These are phyloP conservation scores for Phytophthora hibernalis DNA, from an alignment of 352 stramenopile species.

Conservation along the genomic window DNA sequence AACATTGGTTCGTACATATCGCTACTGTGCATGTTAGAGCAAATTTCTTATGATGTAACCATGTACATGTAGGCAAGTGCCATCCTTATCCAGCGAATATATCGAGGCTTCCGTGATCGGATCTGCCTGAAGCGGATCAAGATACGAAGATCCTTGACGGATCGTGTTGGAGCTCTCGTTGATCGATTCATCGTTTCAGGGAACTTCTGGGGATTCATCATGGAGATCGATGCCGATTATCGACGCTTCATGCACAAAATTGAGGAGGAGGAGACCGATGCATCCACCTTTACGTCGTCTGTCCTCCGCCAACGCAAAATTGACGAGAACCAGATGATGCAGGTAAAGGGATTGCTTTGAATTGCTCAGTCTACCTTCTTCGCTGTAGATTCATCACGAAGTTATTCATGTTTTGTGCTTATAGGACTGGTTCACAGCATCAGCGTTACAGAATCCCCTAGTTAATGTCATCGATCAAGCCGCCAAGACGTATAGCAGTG, in stretches of 20 bases:
- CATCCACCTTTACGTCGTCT: slow-evolving; percentile 57
- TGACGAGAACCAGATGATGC: slow-evolving; percentile 67
- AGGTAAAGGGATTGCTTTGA: slow-evolving; percentile 30
- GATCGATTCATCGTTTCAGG: slow-evolving; percentile 57
- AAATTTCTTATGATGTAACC: slow-evolving; percentile 1
- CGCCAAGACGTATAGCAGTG: slow-evolving; percentile 37
- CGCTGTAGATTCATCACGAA: neutral
- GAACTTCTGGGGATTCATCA: slow-evolving; percentile 67
- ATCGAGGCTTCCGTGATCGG: slow-evolving; percentile 56
- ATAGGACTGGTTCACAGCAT: slow-evolving; percentile 63
- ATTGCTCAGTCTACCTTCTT: neutral
- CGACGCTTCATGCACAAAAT: slow-evolving; percentile 56
- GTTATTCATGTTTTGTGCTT: neutral
- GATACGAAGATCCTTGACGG: slow-evolving; percentile 44
- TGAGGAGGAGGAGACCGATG: slow-evolving; percentile 48
- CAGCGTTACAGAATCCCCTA: slow-evolving; percentile 59
- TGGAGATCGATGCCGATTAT: slow-evolving; percentile 71
- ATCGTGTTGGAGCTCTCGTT: slow-evolving; percentile 51
- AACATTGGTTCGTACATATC: slow-evolving; percentile 10
- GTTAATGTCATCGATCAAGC: slow-evolving; percentile 42
- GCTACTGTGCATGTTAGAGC: neutral
- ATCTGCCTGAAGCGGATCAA: slow-evolving; percentile 51
- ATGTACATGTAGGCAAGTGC: slow-evolving; percentile 31
- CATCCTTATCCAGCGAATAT: slow-evolving; percentile 59
- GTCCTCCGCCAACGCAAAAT: slow-evolving; percentile 53